Evolutionary conservation across 345 rosid genomes (phyloP).

Genomic region (Citrus sp.): DNA sequence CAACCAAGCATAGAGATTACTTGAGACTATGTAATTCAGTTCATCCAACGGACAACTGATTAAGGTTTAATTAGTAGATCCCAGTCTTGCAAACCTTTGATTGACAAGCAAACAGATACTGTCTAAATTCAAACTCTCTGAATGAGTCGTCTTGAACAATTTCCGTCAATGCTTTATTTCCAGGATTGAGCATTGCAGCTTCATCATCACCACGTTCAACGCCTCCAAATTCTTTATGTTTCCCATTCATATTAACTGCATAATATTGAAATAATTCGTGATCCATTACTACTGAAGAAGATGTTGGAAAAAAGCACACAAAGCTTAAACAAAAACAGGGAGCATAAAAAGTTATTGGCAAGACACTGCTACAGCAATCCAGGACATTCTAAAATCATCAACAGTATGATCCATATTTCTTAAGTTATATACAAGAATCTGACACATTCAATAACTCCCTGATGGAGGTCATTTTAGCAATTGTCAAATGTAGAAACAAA

Average conservation of each 20-base stretch:
- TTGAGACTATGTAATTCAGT: neutral
- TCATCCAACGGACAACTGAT: neutral
- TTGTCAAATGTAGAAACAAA: neutral
- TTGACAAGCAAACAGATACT: conserved; percentile 91
- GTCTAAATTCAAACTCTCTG: conserved; percentile 92
- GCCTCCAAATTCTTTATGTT: conserved; percentile 91
- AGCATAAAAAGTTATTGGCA: neutral
- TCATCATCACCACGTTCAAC: conserved; percentile 82
- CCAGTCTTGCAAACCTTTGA: conserved; percentile 57
- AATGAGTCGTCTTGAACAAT: conserved; percentile 93
- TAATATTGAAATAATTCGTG: conserved; percentile 7
- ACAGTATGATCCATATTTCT: neutral
- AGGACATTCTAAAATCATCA: neutral
- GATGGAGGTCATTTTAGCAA: neutral
- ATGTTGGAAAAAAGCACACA: neutral
- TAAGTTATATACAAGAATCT: neutral
- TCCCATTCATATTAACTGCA: conserved; percentile 72
- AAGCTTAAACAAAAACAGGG: conserved; percentile 5
- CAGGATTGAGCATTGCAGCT: conserved; percentile 77
- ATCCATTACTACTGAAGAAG: conserved; percentile 5
- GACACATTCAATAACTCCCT: neutral
- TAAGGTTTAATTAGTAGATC: conserved; percentile 18
- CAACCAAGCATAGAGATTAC: conserved; percentile 8
- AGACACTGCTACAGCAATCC: neutral
- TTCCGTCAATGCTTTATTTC: conserved; percentile 64